A percentile compares a stretch with the other conserved stretches of the same genome.
Conservation (phyloP, 352 stramenopile species). For the Globisporangium nagaii region DNA sequence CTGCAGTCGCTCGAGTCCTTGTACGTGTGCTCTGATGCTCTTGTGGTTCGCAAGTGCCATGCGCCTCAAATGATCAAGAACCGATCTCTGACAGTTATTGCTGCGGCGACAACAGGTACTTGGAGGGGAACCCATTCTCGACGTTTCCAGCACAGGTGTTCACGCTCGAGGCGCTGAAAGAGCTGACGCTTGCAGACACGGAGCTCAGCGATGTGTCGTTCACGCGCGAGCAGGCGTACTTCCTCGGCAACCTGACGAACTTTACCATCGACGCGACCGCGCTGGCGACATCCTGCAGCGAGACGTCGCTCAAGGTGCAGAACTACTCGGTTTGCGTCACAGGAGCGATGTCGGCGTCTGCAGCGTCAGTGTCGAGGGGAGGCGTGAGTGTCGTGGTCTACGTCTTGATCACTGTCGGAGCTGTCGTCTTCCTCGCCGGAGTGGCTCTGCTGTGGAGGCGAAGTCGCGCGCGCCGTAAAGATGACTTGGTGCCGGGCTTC, state of each 20-base stretch:
- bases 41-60: no score
- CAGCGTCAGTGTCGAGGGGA: not conserved
- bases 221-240: conserved; percentile 16
- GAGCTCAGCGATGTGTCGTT: conserved; percentile 19
- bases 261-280: conserved; percentile 21
- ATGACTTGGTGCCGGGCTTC: not conserved
- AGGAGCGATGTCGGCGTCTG: not conserved
- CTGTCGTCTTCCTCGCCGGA: not conserved
- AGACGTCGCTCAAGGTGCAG: conserved; percentile 1
- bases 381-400: not conserved
- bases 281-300: conserved; percentile 18
- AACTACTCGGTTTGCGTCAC: conserved; percentile 24
- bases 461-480: not conserved
- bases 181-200: conserved; percentile 18
- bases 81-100: no score
- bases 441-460: conserved; percentile 1
- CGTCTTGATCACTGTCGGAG: not conserved
- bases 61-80: no score
- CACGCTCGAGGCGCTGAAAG: conserved; percentile 10
- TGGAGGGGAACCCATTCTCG: conserved; percentile 10
- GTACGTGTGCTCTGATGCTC: conserved; percentile 8
- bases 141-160: conserved; percentile 15
- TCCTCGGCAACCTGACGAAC: conserved; percentile 18
- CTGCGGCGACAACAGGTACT: no score
- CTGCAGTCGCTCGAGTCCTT: conserved; percentile 12